Evolutionary conservation across 305 asterid species (phyloP), one percentile per base, ranked within the genome.

Genomic region (Andrographis paniculata): DNA sequence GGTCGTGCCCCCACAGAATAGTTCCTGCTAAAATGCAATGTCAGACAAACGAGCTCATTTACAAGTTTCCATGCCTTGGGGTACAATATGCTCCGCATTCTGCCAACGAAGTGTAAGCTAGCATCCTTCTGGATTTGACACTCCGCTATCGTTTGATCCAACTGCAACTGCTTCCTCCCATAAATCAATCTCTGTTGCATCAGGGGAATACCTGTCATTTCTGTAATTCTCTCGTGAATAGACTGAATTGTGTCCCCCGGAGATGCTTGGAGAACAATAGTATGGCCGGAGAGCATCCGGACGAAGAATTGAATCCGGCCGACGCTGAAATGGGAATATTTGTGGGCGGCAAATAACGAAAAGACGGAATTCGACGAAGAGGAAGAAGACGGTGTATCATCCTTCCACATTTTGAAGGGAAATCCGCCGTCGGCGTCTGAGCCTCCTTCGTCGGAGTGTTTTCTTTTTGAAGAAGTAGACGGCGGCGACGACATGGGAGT

Each of bases 51-150:
- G 15, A 91, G 55, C 3, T 72, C 88, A 45, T 80, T 66, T 45
- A 91, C 63, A 20, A 71, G 63, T 54, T 72, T 74, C 92, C 94
- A 83, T 0, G 96, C 87, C 23, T 61, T 67, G 5, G 96, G 98
- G 48, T 89, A 86, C 0, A 41, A 73, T 0, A 92, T 78, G 63
- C 93, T 80, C 53, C 95, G 65, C 88, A 87, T 64, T 0, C 96
- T 78, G 4, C 83, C 92, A 2, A 81, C 84, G 12, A 91, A 50
- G 9, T 78, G 73, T 18, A 91, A 59, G 1, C 68, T 63, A 0
- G 94, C 84, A 43, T 86, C 96, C 1, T 74, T 81, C 15, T 78
- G 66, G 7, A 91, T 67, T 0, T 54, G 22, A 30, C 87, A 83
- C 0, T 79, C 76, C 0, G 69, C 51, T 20, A 91, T 20, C 14